A percentile compares a stretch with the other conserved stretches of the same genome.
Conservation (phyloP, 2,329 filamentous ascomycete species). For the Claviceps capensis region DNA sequence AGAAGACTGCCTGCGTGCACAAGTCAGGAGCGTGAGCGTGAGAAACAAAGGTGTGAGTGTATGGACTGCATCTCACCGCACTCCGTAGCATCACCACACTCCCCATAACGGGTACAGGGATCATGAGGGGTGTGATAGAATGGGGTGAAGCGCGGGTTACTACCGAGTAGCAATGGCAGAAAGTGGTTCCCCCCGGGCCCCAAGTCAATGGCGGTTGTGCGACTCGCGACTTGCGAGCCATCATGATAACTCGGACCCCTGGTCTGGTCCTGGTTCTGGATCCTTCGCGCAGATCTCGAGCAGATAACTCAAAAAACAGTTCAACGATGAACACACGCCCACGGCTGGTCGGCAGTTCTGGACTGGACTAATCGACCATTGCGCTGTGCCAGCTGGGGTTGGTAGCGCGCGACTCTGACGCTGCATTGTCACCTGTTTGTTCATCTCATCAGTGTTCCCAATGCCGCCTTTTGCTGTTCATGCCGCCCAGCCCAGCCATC, state of each 20-base stretch:
- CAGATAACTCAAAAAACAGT: neutral
- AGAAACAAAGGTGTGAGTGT: neutral
- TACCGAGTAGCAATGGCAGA: neutral
- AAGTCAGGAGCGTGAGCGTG: neutral
- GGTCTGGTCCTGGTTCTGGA: neutral
- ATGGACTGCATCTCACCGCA: neutral
- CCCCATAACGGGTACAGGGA: conserved; percentile 1
- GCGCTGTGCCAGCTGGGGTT: neutral
- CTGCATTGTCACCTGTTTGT: neutral
- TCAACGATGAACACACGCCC: neutral
- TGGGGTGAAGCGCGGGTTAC: neutral
- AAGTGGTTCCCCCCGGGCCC: neutral
- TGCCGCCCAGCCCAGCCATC: neutral
- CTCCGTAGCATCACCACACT: neutral
- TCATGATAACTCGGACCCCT: neutral
- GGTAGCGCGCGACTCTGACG: neutral
- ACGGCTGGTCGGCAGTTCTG: neutral
- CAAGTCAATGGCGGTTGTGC: neutral
- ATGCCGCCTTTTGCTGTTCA: neutral
- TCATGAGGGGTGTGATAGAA: neutral
- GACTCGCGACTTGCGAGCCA: neutral
- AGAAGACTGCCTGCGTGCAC: neutral
- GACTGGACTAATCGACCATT: neutral
- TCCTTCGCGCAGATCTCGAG: neutral
- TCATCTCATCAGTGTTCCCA: neutral